These are phyloP conservation scores for Coelastrella sp. DNA, from an alignment of 139 green algal genomes.

Conservation along the genomic window DNA sequence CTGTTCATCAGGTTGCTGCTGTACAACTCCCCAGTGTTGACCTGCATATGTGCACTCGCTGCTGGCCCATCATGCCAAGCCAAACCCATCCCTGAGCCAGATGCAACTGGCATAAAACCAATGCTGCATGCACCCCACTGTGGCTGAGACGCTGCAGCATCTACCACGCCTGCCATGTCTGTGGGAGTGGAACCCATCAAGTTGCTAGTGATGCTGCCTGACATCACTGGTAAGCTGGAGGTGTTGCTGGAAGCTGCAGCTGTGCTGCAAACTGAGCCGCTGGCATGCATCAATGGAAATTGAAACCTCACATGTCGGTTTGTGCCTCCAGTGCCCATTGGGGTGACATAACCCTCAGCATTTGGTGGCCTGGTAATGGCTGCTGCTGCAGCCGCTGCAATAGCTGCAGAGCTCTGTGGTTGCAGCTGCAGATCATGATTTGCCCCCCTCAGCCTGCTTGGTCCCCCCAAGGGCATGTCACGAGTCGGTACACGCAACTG, in stretches of 20 bases:
- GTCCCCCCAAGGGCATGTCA: not conserved
- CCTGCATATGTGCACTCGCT: too few species aligned
- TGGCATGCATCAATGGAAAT: not conserved
- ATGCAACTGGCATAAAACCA: not conserved
- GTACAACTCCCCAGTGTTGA: not conserved
- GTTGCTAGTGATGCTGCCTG: too few species aligned
- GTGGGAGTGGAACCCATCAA: not conserved
- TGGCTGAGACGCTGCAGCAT: not conserved
- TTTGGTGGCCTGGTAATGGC: not conserved
- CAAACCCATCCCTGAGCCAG: not conserved
- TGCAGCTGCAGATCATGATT: not conserved
- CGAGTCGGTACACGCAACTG: constrained; percentile 43
- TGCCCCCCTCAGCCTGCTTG: not conserved
- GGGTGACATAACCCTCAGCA: not conserved
- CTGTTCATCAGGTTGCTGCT: constrained; percentile 27
- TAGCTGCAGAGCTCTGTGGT: not conserved
- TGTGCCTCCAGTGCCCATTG: not conserved
- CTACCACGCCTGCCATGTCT: not conserved
- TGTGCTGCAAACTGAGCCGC: not conserved
- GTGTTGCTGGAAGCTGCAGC: not conserved
- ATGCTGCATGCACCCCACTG: not conserved
- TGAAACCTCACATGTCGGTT: not conserved
- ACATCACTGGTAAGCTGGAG: not conserved
- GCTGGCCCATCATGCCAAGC: not conserved
- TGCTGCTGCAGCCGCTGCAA: not conserved